Evolutionary conservation across 2,329 filamentous ascomycete species (phyloP), one percentile per base, ranked within the genome.

Genomic region (Cryphonectria radicalis): DNA sequence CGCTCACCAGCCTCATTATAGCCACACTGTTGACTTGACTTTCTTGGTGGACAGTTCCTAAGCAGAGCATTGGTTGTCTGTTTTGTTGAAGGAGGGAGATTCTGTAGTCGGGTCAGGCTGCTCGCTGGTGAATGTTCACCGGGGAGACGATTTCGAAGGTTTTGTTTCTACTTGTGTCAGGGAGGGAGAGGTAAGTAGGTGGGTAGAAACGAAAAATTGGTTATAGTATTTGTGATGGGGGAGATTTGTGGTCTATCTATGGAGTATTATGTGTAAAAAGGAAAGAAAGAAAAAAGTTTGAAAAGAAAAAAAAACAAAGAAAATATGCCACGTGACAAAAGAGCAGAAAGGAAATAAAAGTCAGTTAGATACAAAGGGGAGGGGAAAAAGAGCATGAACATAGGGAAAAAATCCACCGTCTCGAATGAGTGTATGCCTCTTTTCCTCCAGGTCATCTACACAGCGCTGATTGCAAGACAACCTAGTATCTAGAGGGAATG

Each of bases 1-100:
- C 35, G 62, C 55, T 59, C n/a, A 68, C 60, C 63, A 73, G 66
- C 71, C 69, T 73, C 66, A 53, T 37, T 55, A 53, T 62, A 67
- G 63, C 66, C 64, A 57, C 67, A 62, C 35, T 17, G 63, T 46
- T 60, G 14, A 25, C 43, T 46, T 60, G 14, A 25, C 43, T 50
- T n/a, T 46, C 32, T 32, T 32, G 32, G 32, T 14, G 13, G 7
- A 35, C 37, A 13, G 13, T 22, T n/a, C 11, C 25, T 28, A 42
- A 53, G 32, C 65, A 68, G 22, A 22, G 17, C 42, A 68, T 35
- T 50, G 22, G 28, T 6, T 60, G 22, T 17, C 46, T 67, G 22
- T 50, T n/a, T n/a, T 62, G 59, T 8, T 35, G 59, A 22, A 22
- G 19, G 43, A 50, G 53, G 53, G 4, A 60, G 3, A n/a, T 22